Evolutionary conservation across 83 land plant species (phyloP), one percentile per base, ranked within the genome.

Genomic region (Diphasiastrum complanatum): DNA sequence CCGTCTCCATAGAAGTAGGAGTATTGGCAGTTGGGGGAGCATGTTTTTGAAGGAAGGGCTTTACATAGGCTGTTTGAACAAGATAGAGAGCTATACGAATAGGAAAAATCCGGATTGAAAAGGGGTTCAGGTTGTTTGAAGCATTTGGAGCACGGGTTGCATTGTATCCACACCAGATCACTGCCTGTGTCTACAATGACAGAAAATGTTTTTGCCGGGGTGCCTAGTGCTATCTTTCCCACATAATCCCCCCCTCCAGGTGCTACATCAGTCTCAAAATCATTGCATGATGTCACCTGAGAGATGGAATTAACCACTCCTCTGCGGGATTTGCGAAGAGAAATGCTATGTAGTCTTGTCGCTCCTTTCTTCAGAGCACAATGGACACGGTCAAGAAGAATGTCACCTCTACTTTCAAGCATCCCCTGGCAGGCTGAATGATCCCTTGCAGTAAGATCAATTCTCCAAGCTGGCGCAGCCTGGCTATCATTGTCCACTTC

Each of bases 161-260:
- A 23, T 54, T 54, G 58, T 8, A 54, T 8, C 58, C 33, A 54
- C 34, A 54, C 58, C 5, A 49, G 10, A 30, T 54, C 58, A 28
- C 58, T 54, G 11, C 58, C 58, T 4, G 58, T 54, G 58, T 54
- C 58, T 6, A 25, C 58, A 6, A 54, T 54, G 33, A 25, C 33
- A 11, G 10, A 5, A n/a, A 26, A 54, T 8, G 36, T 25, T 33
- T 54, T 22, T 22, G 16, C 29, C 34, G 58, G 58, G 4, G 58
- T 54, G 4, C 58, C 33, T 25, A 54, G 25, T 8, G 58, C 4
- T 4, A 54, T 54, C 16, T 26, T 25, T n/a, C 14, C 29, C 33
- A 54, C 33, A 33, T 54, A 54, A 33, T 25, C 58, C 6, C 58
- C 58, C 25, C 58, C 58, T 38, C 43, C 14, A 38, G n/a, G n/a